Base-by-base conservation (phyloP, 148 eudicot genomes). In the Cornus kousa region DNA sequence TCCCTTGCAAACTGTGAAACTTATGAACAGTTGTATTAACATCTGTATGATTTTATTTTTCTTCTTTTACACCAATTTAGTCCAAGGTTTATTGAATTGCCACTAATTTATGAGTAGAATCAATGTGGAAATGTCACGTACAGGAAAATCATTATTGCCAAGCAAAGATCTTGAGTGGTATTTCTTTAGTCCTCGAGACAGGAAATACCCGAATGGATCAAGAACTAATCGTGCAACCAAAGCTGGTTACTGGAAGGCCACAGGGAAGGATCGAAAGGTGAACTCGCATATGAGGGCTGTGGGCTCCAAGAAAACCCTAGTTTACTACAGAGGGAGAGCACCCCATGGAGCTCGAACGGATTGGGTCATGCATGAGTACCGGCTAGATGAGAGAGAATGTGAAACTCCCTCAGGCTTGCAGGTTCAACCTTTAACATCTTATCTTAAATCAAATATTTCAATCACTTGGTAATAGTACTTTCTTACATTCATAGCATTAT, bases 281-380 rank as follows among this genome's bases (percentile, higher is more conserved):
- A 91, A 79, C 77, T 94, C 96, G 0, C 92, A 94, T 62, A 80
- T 50, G 68, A 84, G 96, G 70, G 87, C 91, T 0, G 92, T 94
- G 59, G 98, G 98, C 40, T 91, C 85, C 90, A 93, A 93, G 92
- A 93, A 94, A 84, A 94, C 98, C 74, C 88, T 94, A 81, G 98
- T 94, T 79, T 94, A 91, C 77, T 94, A 94, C 31, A 74, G 98
- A 80, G 98, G 98, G 33, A 86, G 98, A 66, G 98, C 98, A 28
- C 98, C 98, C 12, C 97, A 94, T 81, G 98, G 98, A 10, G 76
- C 84, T 24, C 85, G 97, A 3, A 89, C 93, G 9, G 94, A 75
- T 80, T 94, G 98, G 98, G 94, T 94, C 22, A 94, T 94, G 97
- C 98, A 94, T 60, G 98, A 94, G 65, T 94, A 94, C 76, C 87